Base-by-base conservation (phyloP, 2,329 filamentous ascomycete genomes). In the Aspergillus sp. region DNA sequence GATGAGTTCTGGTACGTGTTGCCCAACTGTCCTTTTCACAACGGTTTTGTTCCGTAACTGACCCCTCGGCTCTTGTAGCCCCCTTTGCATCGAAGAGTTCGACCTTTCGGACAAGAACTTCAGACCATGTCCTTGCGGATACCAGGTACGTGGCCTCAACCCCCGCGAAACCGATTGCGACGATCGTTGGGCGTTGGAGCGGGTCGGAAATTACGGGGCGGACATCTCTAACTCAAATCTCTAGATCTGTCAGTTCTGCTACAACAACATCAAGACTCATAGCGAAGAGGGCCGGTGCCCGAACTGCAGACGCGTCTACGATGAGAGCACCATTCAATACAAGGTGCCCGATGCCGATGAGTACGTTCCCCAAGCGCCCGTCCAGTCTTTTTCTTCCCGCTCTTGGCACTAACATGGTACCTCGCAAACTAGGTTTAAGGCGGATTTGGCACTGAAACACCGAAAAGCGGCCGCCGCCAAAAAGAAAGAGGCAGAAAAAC, bases 201-300 rank as follows among this genome's bases (percentile, higher is more conserved):
- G 31, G 9, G n/a, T 30, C 25, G 13, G 19, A 43, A 17, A 8
- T 23, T 41, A 15, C 31, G 31, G n/a, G 70, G 55, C 41, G 50
- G 19, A 52, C 23, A 57, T 28, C 6, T 52, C 54, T 66, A 52
- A 66, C 61, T 15, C 22, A 46, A 22, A 22, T 19, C 28, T 38
- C 41, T 72, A 97, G 93, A 94, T 99, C 77, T 99, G 95, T 80
- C 96, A 99, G 83, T 99, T 99, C 80, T 99, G 95, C 81, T 99
- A 94, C 83, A 97, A 99, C 81, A 99, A 98, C 77, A 96, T 99
- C 77, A 96, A 96, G 81, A 96, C 91, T 71, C 97, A 97, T 72
- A 93, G 97, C 64, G 80, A 81, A 86, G 98, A 97, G 75, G 93
- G 94, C 41, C 85, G 97, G 61, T 99, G 95, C 78, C 95, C 95